These are phyloP conservation scores for Actinomortierella wolfii DNA, from an alignment of 371 early-diverging fungal genomes.

Conservation along the genomic window DNA sequence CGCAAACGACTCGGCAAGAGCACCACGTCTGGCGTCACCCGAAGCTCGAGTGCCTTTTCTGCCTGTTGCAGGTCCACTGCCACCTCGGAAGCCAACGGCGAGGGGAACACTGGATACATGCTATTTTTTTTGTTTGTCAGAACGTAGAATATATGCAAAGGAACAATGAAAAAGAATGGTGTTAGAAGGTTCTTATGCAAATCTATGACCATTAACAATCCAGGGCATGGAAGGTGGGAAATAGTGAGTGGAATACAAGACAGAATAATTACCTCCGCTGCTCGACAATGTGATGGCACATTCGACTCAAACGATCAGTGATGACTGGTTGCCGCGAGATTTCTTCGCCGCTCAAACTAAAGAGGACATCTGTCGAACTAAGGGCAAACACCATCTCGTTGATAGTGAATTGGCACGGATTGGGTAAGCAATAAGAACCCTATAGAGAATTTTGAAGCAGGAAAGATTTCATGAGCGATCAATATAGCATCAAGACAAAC, in stretches of 20 bases:
- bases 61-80: conserved; percentile 57
- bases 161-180: background rate
- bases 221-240: background rate
- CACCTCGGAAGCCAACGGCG: conserved; percentile 60
- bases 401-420: conserved; percentile 81
- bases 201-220: too few relatives aligned
- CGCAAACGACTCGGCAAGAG: conserved; percentile 74
- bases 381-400: conserved; percentile 81
- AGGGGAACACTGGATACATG: conserved; percentile 47
- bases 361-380: conserved; percentile 73
- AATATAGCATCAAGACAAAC: too few relatives aligned
- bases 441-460: conserved; percentile 8
- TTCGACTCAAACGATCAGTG: conserved; percentile 68
- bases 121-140: conserved; percentile 1
- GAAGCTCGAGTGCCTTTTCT: conserved; percentile 51
- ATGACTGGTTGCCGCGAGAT: conserved; percentile 51
- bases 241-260: background rate
- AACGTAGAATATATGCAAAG: background rate
- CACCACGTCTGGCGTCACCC: conserved; percentile 80
- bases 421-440: conserved; percentile 68
- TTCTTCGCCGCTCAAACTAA: conserved; percentile 70
- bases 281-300: conserved; percentile 71
- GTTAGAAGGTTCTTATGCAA: too few relatives aligned
- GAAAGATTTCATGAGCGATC: too few relatives aligned
- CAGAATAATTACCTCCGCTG: conserved; percentile 67